phyloP scores from a whole-genome alignment of 768 basidiomycete species.

The Suillus bovinus region DNA sequence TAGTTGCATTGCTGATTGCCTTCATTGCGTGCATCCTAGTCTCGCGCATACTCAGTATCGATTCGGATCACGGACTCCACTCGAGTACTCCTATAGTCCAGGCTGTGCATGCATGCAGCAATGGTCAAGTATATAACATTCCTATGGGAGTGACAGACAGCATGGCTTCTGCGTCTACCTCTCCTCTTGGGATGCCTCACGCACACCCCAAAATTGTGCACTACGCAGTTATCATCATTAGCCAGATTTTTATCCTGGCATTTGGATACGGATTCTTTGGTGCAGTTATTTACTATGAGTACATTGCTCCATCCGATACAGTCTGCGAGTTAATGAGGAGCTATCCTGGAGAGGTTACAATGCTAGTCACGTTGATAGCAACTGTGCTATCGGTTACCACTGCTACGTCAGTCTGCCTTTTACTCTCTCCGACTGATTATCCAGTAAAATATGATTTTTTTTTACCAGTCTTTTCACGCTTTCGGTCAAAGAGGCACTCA shows the following conservation, averaged over 20 bases:
- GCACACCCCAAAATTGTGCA: not conserved
- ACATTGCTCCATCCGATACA: constrained; percentile 2
- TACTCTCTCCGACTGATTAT: not conserved
- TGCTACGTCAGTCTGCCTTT: not conserved
- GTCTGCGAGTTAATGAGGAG: not conserved
- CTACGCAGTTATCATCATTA: not conserved
- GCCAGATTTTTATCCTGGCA: constrained; percentile 1
- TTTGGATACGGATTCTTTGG: constrained; percentile 11
- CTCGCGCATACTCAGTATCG: not conserved
- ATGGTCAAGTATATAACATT: not conserved
- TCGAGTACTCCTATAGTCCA: not conserved
- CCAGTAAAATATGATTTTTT: not conserved
- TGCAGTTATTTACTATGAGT: not conserved
- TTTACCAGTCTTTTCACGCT: constrained; percentile 5
- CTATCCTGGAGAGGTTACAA: constrained; percentile 7
- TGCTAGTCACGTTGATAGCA: constrained; percentile 1
- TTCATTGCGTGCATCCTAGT: not conserved
- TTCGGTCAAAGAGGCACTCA: constrained; percentile 13
- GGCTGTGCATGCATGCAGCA: not conserved
- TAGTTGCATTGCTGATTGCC: not conserved
- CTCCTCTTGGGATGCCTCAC: not conserved
- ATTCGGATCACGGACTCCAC: not conserved
- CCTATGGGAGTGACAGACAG: not conserved
- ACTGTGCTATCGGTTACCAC: constrained; percentile 1
- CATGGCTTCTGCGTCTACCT: not conserved